A percentile compares a stretch with the other conserved stretches of the same genome.
These are phyloP conservation scores for Lasiodiplodia sp. DNA, from an alignment of 2,329 filamentous ascomycete genomes.

Conservation along the genomic window DNA sequence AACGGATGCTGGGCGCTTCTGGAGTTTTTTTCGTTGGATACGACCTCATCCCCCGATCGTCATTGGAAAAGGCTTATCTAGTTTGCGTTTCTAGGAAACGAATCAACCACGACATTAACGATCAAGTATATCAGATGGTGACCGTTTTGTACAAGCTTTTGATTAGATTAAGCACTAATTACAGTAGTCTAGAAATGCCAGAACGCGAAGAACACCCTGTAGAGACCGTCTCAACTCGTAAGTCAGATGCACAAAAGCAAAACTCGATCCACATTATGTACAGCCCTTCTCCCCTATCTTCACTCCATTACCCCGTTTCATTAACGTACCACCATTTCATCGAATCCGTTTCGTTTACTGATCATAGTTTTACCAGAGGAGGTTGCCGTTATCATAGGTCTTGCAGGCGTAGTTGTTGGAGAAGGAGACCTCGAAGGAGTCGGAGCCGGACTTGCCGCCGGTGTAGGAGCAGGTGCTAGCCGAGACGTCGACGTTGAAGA, in stretches of 20 bases:
- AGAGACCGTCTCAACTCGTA: conserved; percentile 10
- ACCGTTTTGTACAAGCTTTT: neutral
- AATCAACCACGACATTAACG: neutral
- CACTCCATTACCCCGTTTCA: neutral
- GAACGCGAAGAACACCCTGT: conserved; percentile 4
- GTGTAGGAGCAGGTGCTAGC: conserved; percentile 1
- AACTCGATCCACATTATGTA: neutral
- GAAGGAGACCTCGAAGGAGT: neutral
- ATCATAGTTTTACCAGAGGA: neutral
- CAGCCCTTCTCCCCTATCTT: neutral
- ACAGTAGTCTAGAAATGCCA: conserved; percentile 7
- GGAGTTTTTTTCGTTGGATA: neutral
- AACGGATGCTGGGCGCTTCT: no score
- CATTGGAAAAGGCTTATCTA: no score
- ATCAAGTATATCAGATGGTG: neutral
- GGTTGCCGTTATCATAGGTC: neutral
- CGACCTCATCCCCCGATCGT: no score
- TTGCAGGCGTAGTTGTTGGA: conserved; percentile 23
- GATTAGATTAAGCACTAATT: neutral
- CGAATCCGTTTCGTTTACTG: no score
- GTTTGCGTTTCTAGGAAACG: neutral
- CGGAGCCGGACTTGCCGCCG: conserved; percentile 2
- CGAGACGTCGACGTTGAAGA: conserved; percentile 26
- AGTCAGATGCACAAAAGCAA: neutral
- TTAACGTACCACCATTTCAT: neutral